Base-by-base conservation (phyloP, 2,329 filamentous ascomycete genomes). In the Metarhizium anisopliae region DNA sequence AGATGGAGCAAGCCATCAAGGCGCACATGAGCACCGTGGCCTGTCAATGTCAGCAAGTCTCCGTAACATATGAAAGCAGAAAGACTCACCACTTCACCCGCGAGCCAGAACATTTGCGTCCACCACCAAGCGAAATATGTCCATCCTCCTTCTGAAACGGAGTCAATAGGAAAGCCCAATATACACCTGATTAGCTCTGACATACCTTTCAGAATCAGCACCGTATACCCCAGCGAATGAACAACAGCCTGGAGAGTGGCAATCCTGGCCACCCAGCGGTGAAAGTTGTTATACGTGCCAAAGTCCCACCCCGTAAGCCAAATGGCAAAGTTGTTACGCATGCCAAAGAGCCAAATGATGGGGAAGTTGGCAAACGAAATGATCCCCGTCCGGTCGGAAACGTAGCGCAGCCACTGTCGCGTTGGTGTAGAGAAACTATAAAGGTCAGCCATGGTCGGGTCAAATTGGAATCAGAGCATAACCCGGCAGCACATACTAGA, bases 231-330 rank as follows among this genome's bases (percentile, higher is more conserved):
- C 1, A 85, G 56, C 0, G 83, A 85, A 62, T 89, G 86, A 0
- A 84, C 66, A 1, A 87, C 73, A 1, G 83, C 85, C 60, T 87
- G 77, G 0, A 83, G 56, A 0, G 84, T 84, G 6, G 83, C 77
- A 2, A 86, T 74, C 18, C 85, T 74, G 0, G 86, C 85, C 3
- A 85, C 74, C 75, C 83, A 84, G 0, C 85, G 80, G 66, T 89
- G 86, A 53, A 87, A 87, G 45, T 82, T 77, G 60, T 82, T 88
- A 62, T 83, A 88, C 0, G 82, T 83, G 2, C 77, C 76, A 64
- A 85, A 87, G 11, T 81, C 82, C 84, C 85, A 89, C 0, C 85
- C 85, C 0, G 86, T 88, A 0, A 83, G 64, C 82, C 82, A 86
- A 55, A 87, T 71, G 16, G 87, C 74, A 0, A 84, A 63, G 53